These are phyloP conservation scores for Haematococcus sp. DNA, from an alignment of 139 green algal species.

Conservation along the genomic window DNA sequence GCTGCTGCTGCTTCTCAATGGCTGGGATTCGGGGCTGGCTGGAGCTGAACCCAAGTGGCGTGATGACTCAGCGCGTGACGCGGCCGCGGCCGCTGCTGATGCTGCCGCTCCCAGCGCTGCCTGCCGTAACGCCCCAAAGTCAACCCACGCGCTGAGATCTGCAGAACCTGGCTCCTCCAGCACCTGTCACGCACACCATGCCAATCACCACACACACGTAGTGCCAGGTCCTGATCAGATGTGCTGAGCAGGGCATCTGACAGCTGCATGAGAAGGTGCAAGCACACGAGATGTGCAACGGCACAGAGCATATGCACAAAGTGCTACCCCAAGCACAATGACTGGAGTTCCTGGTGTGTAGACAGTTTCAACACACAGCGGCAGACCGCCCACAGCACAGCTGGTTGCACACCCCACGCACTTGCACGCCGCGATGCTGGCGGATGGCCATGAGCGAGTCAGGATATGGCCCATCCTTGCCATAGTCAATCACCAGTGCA, in stretches of 20 bases:
- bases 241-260: background rate
- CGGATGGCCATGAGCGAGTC: slow-evolving; percentile 71
- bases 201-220: slow-evolving; percentile 43
- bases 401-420: slow-evolving; percentile 11
- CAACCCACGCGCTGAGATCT: slow-evolving; percentile 91
- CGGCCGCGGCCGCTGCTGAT: background rate
- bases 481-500: slow-evolving; percentile 95
- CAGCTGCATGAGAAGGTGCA: too few species aligned
- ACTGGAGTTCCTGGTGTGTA: background rate
- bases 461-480: slow-evolving; percentile 67
- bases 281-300: too few species aligned
- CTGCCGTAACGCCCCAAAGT: slow-evolving; percentile 79
- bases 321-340: slow-evolving; percentile 51
- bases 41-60: too few species aligned
- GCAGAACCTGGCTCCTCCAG: slow-evolving; percentile 76
- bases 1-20: slow-evolving; percentile 13
- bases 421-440: slow-evolving; percentile 40
- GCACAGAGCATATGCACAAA: slow-evolving; percentile 41
- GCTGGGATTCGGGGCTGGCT: too few species aligned
- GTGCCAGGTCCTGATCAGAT: background rate
- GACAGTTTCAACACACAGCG: background rate
- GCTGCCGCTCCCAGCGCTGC: slow-evolving; percentile 24
- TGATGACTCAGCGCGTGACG: slow-evolving; percentile 2
- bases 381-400: background rate
- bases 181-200: slow-evolving; percentile 27